Base-by-base conservation (phyloP, 108 stramenopile species). In the Craspedostauros australis region DNA sequence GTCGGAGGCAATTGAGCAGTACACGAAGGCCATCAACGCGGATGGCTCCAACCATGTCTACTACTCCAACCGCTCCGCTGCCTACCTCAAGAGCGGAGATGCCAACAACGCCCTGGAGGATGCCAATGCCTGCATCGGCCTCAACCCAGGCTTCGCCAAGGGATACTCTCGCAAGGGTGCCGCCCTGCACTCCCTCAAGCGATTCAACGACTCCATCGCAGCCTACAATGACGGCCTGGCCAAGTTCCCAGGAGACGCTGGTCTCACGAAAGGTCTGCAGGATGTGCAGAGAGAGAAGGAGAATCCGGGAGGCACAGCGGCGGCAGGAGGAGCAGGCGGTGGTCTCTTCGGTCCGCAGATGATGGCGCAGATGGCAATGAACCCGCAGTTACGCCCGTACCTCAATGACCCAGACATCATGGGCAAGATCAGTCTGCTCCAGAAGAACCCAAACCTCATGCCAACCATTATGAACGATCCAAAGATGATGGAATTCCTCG, bases 1-100 rank as follows among this genome's bases (percentile, higher is more conserved):
- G 50, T 86, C 95, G 33, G 80, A 85, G 32, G 99, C 99, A 33
- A 96, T 99, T 57, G 84, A 86, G 51, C 42, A 72, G 28, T 99
- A 99, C 87, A 93, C 96, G 40, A 76, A 90, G 46, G 98, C 98
- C 43, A 99, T 99, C 63, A 73, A 86, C 49, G 52, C 86, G 44
- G 96, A 99, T 46, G 92, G 91, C 18, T 44, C 79, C 68, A 94
- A 96, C 66, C 94, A 96, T 72, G 88, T 96, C 20, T 98, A 89
- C 70, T 98, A 75, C 68, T 84, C 83, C 63, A 98, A 98, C 70
- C 85, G 99, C n/a, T 90, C 89, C 18, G 98, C 97, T 9, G 97
- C 99, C 15, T 94, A 96, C 54, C 72, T 99, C 57, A 75, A 73
- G 57, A 71, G 85, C 54, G 92, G 88, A 30, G 84, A 98, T 59